A percentile compares a stretch with the other conserved stretches of the same genome.
Evolutionary conservation across 1,284 basidiomycete species (phyloP).

Genomic region (Coniophora puteana): DNA sequence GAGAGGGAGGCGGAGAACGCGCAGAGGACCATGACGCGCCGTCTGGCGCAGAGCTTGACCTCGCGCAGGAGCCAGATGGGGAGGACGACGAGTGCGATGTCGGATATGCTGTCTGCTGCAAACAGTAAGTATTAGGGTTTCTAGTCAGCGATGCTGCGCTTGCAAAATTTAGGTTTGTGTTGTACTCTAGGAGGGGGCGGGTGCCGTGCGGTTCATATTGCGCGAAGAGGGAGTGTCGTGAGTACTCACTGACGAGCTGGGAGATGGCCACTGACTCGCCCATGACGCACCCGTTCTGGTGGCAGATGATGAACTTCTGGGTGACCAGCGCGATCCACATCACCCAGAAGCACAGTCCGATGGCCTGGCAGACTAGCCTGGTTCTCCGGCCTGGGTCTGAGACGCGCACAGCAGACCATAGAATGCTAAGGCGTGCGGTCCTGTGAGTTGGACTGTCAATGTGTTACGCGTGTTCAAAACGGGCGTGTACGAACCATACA

Average conservation of each 20-base stretch:
- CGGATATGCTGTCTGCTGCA: conserved; percentile 3
- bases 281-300: conserved; percentile 5
- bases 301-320: conserved; percentile 18
- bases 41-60: conserved; percentile 1
- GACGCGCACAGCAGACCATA: conserved; percentile 3
- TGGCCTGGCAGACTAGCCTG: neutral
- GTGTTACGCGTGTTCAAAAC: too few species aligned
- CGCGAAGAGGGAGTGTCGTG: neutral
- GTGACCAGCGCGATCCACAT: conserved; percentile 14
- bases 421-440: conserved; percentile 2
- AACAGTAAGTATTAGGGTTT: neutral
- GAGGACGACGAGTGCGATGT: conserved; percentile 9
- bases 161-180: neutral
- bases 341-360: neutral
- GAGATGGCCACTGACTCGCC: conserved; percentile 9
- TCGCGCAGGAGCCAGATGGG: conserved; percentile 10
- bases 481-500: neutral
- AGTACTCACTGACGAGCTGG: conserved; percentile 21
- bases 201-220: neutral
- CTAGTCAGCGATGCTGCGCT: neutral
- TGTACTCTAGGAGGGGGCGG: neutral
- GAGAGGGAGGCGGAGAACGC: neutral
- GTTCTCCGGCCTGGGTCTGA: neutral
- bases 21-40: neutral
- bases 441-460: neutral